A percentile compares a stretch with the other conserved stretches of the same genome.
These are phyloP conservation scores for Aspergillus nidulans DNA, from an alignment of 495 filamentous ascomycete species.

Conservation along the genomic window DNA sequence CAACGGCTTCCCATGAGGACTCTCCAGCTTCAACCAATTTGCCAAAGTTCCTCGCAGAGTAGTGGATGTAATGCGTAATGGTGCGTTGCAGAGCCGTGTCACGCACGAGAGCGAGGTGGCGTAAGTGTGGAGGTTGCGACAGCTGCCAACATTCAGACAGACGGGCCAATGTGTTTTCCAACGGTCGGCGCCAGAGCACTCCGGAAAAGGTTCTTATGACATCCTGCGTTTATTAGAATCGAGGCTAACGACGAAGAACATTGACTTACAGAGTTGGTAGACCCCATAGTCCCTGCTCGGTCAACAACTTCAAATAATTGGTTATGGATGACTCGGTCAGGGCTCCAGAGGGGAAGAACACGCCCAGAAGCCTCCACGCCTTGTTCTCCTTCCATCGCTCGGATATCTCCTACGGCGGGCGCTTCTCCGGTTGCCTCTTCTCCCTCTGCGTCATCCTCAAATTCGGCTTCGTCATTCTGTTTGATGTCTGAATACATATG, in stretches of 20 bases:
- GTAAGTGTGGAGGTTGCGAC: constrained; percentile 60
- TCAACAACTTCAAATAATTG: constrained; percentile 52
- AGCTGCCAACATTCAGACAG: constrained; percentile 56
- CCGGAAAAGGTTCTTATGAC: constrained; percentile 49
- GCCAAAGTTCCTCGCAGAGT: constrained; percentile 51
- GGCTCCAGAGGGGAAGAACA: constrained; percentile 51
- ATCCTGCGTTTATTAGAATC: constrained; percentile 29
- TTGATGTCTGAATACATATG: constrained; percentile 29
- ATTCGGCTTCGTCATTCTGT: constrained; percentile 35
- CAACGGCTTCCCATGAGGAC: constrained; percentile 56
- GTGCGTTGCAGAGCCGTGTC: constrained; percentile 53
- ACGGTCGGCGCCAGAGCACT: constrained; percentile 50
- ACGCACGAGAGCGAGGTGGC: constrained; percentile 58
- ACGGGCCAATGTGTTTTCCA: constrained; percentile 52
- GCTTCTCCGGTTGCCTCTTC: constrained; percentile 21
- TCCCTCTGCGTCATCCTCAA: constrained; percentile 38
- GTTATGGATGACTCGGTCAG: constrained; percentile 48
- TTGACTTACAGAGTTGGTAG: constrained; percentile 47
- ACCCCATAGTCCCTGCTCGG: constrained; percentile 45
- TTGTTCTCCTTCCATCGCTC: constrained; percentile 23
- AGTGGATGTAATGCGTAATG: constrained; percentile 55
- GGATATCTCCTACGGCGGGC: constrained; percentile 19
- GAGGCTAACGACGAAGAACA: neutral
- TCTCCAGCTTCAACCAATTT: constrained; percentile 53
- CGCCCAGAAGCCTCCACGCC: constrained; percentile 32